Evolutionary conservation across 192 early-diverging fungal species (phyloP), one percentile per base, ranked within the genome.

Genomic region (Podila clonocystis): DNA sequence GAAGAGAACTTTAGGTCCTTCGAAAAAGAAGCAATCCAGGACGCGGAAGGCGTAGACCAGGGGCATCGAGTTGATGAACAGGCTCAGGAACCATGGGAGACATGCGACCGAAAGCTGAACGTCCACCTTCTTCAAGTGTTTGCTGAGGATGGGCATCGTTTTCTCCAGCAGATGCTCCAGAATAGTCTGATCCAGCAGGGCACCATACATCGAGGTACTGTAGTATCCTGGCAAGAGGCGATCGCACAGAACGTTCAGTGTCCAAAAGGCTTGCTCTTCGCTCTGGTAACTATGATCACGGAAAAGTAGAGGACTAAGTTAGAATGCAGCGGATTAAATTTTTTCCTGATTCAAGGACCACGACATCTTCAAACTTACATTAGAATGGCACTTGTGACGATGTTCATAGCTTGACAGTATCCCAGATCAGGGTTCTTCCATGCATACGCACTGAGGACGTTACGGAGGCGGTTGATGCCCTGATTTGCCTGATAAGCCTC

Each of bases 381-480:
- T 57, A 99, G 85, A 72, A 99, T 86, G 0, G 97, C 94, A 31
- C 94, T 96, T 52, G 96, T 95, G 1, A 99, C 93, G 87, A 99
- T 97, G 83, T 99, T 99, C 98, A 99, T 99, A 4, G 98, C 97
- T 82, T 99, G 98, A 83, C 98, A 99, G 84, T 99, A 99, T n/a
- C 98, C 98, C 24, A 99, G 90, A 79, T 97, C 96, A 0, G 94
- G 89, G 67, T 95, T 91, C 65, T 91, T 92, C 89, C 92, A 91
- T 22, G 94, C 87, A 73, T 96, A 96, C 3, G 94, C 93, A 64
- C 92, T 93, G 50, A 99, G 85, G 29, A 99, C 97, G 22, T 96
- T 91, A n/a, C 98, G 92, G 52, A 99, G 85, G 6, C 95, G 91
- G 49, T 95, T 89, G 60, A 99, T 98, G 1, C 98, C 98, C 80